Base-by-base conservation (phyloP, 1,284 basidiomycete species). In the Rhodotorula sp. region DNA sequence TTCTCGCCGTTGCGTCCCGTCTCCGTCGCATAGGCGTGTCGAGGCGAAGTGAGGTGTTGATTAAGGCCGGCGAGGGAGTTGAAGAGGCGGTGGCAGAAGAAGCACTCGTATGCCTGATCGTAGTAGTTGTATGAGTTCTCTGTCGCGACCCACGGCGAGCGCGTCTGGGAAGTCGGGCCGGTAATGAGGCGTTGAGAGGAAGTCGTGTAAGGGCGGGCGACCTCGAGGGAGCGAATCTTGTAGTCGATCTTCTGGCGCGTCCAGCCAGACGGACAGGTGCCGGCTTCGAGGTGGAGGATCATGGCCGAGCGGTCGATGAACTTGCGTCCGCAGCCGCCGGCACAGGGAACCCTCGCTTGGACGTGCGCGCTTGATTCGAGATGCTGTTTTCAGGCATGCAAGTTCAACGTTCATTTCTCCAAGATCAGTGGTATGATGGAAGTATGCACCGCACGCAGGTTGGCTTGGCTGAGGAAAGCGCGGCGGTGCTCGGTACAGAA, bases 41-140 rank as follows among this genome's bases (percentile, higher is more conserved):
- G 84, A 83, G 69, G 81, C 80, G 82, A 83, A 60, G 77, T 77
- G 50, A 87, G 81, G 71, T 87, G 86, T 67, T 82, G 79, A 72
- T 86, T 85, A 59, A 87, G 80, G 13, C 75, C 79, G 0, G 37
- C 13, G 11, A 86, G 80, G 0, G 79, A 76, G 37, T 71, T n/a
- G 60, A 82, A 84, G 2, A 57, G 67, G 16, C 56, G 67, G 72
- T 85, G 82, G 74, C 86, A 87, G 22, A 87, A 79, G 70, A 84
- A 84, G 76, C 86, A 87, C 75, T 86, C 84, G 74, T 82, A 87
- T 24, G 31, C 30, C 15, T 28, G 20, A 30, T 20, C 34, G 4
- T n/a, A 22, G 18, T 48, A 5, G 40, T 57, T 31, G 47, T 48
- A 67, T 47, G 47, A 50, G 13, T 37, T 6, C 15, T 67, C 51